phyloP scores from a whole-genome alignment of 2,329 filamentous ascomycete genomes.

The Pseudogymnoascus sp. region DNA sequence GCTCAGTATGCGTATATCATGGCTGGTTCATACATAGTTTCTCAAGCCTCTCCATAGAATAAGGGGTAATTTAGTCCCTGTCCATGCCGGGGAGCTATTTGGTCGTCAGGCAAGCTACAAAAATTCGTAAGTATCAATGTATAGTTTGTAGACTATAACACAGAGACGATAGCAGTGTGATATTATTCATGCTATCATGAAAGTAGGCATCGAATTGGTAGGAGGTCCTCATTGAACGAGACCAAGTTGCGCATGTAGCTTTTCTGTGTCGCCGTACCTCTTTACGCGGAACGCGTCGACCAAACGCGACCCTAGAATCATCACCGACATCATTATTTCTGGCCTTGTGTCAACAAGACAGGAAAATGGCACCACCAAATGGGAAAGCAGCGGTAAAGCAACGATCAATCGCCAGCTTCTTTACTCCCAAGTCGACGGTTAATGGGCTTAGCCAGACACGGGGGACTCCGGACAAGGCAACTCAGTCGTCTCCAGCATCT shows the following conservation, averaged over 20 bases:
- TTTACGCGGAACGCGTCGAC: slow-evolving; percentile 16
- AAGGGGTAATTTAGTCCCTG: background rate
- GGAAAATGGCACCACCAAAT: slow-evolving; percentile 22
- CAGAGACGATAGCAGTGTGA: background rate
- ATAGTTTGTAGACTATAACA: background rate
- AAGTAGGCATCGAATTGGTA: background rate
- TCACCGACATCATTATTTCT: slow-evolving; percentile 1
- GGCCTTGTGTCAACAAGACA: background rate
- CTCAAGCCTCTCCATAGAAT: background rate
- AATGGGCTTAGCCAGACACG: slow-evolving; percentile 32
- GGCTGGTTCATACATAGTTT: background rate
- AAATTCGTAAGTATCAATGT: background rate
- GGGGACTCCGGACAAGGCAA: slow-evolving; percentile 26
- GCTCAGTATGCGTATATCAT: background rate
- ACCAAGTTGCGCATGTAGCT: background rate
- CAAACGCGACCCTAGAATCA: slow-evolving; percentile 3
- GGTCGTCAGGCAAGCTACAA: background rate
- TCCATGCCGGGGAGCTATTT: background rate
- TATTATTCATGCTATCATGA: background rate
- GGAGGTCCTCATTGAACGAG: too few species aligned
- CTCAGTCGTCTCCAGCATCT: slow-evolving; percentile 26
- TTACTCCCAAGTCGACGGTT: slow-evolving; percentile 51
- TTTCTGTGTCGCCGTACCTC: background rate
- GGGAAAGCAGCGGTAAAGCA: slow-evolving; percentile 45
- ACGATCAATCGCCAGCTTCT: slow-evolving; percentile 79